Evolutionary conservation across 306 rosid genomes (phyloP).

Genomic region (Quercus gilva): DNA sequence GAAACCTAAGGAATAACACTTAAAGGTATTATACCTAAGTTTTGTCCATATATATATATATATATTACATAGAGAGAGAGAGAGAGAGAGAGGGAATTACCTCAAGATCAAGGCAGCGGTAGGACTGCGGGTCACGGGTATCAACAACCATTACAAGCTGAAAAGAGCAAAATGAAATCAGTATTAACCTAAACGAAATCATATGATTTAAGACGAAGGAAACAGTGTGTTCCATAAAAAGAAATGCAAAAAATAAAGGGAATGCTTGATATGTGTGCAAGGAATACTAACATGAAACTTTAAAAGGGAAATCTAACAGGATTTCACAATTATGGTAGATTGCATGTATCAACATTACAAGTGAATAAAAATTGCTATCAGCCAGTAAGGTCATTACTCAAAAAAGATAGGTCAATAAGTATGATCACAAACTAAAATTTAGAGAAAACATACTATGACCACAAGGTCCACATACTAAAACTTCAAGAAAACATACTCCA

Average conservation of each 20-base stretch:
- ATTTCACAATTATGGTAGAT: not conserved
- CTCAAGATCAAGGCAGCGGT: slow-evolving; percentile 96
- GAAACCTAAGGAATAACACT: accelerated
- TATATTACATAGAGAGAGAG: not conserved
- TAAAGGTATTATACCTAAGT: too few relatives aligned
- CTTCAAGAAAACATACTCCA: not conserved
- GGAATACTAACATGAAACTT: not conserved
- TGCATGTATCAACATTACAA: not conserved
- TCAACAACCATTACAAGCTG: slow-evolving; percentile 98
- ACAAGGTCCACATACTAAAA: not conserved
- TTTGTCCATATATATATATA: too few relatives aligned
- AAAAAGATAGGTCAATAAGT: not conserved
- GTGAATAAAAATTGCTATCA: not conserved
- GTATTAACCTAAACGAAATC: not conserved
- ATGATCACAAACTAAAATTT: too few relatives aligned
- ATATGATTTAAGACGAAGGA: not conserved
- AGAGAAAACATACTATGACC: too few relatives aligned
- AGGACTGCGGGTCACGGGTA: slow-evolving; percentile 75
- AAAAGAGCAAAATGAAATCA: slow-evolving; percentile 12
- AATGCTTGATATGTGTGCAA: not conserved
- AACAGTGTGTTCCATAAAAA: not conserved
- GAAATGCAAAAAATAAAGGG: too few relatives aligned
- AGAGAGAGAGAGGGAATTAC: slow-evolving; percentile 35
- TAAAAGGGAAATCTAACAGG: not conserved
- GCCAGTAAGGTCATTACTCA: not conserved